A percentile compares a stretch with the other conserved stretches of the same genome.
Evolutionary conservation across 2,329 filamentous ascomycete genomes (phyloP).

Genomic region (Trichoderma simmonsii): DNA sequence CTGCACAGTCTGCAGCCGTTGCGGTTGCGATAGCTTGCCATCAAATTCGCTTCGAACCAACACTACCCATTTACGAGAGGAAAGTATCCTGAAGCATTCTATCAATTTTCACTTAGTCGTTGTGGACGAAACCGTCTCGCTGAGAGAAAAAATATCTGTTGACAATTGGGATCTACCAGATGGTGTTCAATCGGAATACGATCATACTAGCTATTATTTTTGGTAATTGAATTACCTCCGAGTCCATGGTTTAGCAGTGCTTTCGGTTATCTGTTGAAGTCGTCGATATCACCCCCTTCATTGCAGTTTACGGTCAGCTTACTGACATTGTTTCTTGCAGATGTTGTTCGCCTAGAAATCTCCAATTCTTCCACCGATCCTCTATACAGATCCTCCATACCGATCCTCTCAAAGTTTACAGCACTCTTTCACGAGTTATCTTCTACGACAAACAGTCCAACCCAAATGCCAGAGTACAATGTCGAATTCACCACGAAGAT

Average conservation of each 20-base stretch:
- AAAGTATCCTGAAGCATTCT: not conserved
- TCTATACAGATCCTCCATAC: not conserved
- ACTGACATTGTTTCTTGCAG: not conserved
- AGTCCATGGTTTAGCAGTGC: not conserved
- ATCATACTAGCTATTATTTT: not conserved
- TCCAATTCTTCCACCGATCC: not conserved
- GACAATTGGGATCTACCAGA: not conserved
- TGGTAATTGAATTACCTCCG: not conserved
- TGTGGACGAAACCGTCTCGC: not conserved
- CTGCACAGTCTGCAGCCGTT: too few relatives aligned
- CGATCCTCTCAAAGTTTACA: not conserved
- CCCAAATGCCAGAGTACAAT: not conserved
- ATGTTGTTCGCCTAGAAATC: not conserved
- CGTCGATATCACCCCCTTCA: not conserved
- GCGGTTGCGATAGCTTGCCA: too few relatives aligned
- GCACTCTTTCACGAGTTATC: not conserved
- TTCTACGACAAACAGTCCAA: not conserved
- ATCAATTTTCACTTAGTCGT: not conserved
- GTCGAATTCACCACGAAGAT: not conserved
- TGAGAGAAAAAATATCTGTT: not conserved
- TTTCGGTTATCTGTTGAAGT: not conserved
- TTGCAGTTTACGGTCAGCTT: not conserved
- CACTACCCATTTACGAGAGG: not conserved
- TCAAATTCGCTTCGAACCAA: not conserved
- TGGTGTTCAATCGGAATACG: not conserved